phyloP scores from a whole-genome alignment of 83 land plant species.

The Thuja plicata region DNA sequence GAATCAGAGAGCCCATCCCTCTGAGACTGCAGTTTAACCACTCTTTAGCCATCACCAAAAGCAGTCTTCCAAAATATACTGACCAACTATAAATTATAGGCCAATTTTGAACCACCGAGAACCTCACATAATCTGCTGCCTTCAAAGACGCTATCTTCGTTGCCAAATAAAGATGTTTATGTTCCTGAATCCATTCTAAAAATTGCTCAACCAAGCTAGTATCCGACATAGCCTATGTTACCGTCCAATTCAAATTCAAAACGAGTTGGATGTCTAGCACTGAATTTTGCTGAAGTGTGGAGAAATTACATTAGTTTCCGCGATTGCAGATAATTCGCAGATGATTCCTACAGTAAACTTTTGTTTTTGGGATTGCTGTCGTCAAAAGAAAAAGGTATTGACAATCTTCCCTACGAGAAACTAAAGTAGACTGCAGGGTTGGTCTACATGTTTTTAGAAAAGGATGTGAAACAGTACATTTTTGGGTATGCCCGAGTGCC shows the following conservation, averaged over 20 bases:
- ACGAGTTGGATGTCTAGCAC: not conserved
- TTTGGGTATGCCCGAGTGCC: not conserved
- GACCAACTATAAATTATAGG: conserved; percentile 1
- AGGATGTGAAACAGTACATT: not conserved
- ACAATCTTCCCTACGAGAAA: not conserved
- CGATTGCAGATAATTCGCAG: not conserved
- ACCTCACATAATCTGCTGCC: not conserved
- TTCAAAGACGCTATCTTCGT: not conserved
- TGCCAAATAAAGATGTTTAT: not conserved
- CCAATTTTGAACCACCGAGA: not conserved
- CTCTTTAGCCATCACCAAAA: not conserved
- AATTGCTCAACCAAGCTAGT: not conserved
- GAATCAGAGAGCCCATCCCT: conserved; percentile 4
- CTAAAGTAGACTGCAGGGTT: not conserved
- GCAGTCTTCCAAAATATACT: not conserved
- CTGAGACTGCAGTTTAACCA: conserved; percentile 9
- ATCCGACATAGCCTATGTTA: not conserved
- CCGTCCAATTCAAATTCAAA: not conserved
- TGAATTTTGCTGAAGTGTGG: not conserved
- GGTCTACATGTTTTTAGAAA: not conserved
- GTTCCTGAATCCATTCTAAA: not conserved
- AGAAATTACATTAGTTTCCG: not conserved
- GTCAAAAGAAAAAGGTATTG: not conserved
- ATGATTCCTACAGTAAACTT: not conserved
- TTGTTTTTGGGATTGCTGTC: not conserved